Base-by-base conservation (phyloP, 192 early-diverging fungal genomes). In the Backusella australiensis region DNA sequence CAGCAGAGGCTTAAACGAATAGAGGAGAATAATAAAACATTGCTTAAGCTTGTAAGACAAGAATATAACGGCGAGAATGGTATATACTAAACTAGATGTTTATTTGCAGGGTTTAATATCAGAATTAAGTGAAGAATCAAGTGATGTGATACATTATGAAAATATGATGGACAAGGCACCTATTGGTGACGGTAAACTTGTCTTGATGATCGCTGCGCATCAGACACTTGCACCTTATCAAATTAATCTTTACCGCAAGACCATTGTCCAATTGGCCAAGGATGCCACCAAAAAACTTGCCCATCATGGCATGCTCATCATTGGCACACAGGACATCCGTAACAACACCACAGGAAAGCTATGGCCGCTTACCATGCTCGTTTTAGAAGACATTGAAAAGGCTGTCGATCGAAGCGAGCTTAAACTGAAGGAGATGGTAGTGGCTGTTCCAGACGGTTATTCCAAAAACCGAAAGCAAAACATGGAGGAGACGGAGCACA, bases 111-210 rank as follows among this genome's bases (percentile, higher is more conserved):
- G 95, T 0, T 80, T 96, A 11, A 89, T 94, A 11, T 95, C 94
- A 6, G 94, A 95, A 35, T 77, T 97, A 42, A 91, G 92, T 79
- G 93, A 95, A 71, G 89, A 91, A 52, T 90, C 89, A n/a, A 90
- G 87, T 34, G 94, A 95, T 77, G 83, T 87, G 29, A 86, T 87
- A 7, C 93, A 94, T 72, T 89, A 92, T 69, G 87, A 82, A 17
- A 89, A 90, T 23, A 84, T 95, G 76, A 81, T 90, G 49, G 80
- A 82, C 6, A 84, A 85, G 26, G 76, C 83, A 74, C 67, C 83
- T 0, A 80, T 77, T 7, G 86, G 83, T 15, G 69, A 82, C 0
- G 81, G 87, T 34, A 84, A 83, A 19, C 82, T 90, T 49, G 80
- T 85, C 1, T 82, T 95, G 1, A 83, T 91, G 2, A 86, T 92